Conservation (phyloP, 2,329 filamentous ascomycete genomes). For the Teratosphaeria nubilosa region DNA sequence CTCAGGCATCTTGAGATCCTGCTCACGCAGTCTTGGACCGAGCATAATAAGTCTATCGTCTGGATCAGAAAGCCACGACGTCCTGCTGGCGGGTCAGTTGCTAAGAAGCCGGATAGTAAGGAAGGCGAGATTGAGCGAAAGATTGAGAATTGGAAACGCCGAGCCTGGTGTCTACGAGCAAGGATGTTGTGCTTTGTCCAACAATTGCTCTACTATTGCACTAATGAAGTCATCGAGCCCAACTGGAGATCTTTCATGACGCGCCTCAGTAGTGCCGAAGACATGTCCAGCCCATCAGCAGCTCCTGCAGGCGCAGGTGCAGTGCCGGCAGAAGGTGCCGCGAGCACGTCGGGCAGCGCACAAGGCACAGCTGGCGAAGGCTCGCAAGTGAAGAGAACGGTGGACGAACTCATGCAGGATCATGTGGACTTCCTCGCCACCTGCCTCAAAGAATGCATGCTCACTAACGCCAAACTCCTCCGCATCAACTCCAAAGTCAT, state of each 20-base stretch:
- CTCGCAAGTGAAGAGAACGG: slow-evolving; percentile 52
- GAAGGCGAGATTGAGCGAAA: slow-evolving; percentile 43
- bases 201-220: slow-evolving; percentile 93
- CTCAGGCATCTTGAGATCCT: slow-evolving; percentile 82
- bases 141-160: slow-evolving; percentile 84
- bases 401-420: slow-evolving; percentile 97
- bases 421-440: slow-evolving; percentile 97
- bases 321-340: background rate
- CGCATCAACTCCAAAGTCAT: slow-evolving; percentile 95
- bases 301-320: background rate
- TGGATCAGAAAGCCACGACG: slow-evolving; percentile 56
- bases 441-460: slow-evolving; percentile 96
- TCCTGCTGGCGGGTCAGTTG: background rate
- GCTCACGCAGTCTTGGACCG: slow-evolving; percentile 79
- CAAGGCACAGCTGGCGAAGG: slow-evolving; percentile 28
- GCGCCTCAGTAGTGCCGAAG: slow-evolving; percentile 41
- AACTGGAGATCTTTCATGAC: slow-evolving; percentile 94
- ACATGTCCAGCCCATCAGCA: background rate
- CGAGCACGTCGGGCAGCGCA: background rate
- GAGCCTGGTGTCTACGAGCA: slow-evolving; percentile 81
- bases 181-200: slow-evolving; percentile 97
- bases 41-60: slow-evolving; percentile 67
- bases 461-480: slow-evolving; percentile 90
- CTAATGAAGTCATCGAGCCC: slow-evolving; percentile 91
- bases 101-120: background rate